Base-by-base conservation (phyloP, 768 basidiomycete genomes). In the Hydnum rufescens region DNA sequence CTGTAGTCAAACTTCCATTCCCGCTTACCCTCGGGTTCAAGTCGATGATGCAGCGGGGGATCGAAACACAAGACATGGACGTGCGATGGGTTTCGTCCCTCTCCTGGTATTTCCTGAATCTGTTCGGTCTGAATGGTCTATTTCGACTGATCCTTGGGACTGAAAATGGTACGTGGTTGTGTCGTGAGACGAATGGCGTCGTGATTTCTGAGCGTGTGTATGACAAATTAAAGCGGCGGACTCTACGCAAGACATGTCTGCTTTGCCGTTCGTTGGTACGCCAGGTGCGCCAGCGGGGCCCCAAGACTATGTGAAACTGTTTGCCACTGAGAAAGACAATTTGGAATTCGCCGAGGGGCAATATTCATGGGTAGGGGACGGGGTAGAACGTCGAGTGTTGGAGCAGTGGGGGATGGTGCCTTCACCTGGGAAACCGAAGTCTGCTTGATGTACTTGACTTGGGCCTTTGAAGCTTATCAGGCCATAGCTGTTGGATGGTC, bases 31-130 rank as follows among this genome's bases (percentile, higher is more conserved):
- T 89, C 28, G 90, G 92, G 2, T 99, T 97, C 74, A 97, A 96
- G 64, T 82, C 86, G 13, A 93, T 99, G 83, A 76, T 99, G 6
- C 92, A 97, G 60, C 79, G 92, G 49, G 93, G 92, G 25, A 84
- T 97, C 47, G 82, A 89, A 62, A 92, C 92, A 0, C 80, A 80
- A 6, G 89, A 95, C 63, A 86, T 97, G 82, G 93, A 97, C 65
- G 95, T 96, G 6, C 77, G 87, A 67, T 99, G 95, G 92, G 95
- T 97, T 30, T 99, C 95, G 22, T 95, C 95, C 6, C 71, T 97
- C 52, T 92, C 88, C 18, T 97, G 95, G 95, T 99, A 97, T 68
- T 97, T 99, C 67, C 77, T 97, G 60, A 97, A 96, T 70, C 86
- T 96, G 68, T 97, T 99, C 65, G 93, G 93, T 51, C 68, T 99